Percentiles rank a stretch among this genome's conserved stretches.
Evolutionary conservation across 345 rosid species (phyloP).

Genomic region (Eucalyptus melliodora): DNA sequence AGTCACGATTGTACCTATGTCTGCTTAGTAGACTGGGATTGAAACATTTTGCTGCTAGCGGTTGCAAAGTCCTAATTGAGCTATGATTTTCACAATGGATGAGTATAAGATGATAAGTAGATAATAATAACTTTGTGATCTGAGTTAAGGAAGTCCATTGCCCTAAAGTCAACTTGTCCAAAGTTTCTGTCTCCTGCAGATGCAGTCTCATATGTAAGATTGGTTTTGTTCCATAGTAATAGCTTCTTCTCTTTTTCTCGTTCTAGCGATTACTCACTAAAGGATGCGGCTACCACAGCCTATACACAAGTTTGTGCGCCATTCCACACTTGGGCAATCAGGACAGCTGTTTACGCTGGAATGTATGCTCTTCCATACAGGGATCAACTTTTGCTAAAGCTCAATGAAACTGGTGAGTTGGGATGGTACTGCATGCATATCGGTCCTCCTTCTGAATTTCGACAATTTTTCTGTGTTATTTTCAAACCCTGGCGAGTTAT

Average conservation of each 20-base stretch:
- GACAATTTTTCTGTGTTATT: not conserved
- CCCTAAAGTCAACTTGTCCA: not conserved
- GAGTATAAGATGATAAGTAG: not conserved
- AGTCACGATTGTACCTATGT: not conserved
- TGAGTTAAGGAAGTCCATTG: not conserved
- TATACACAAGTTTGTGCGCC: conserved; percentile 87
- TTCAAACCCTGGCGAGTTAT: not conserved
- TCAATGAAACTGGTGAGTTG: conserved; percentile 61
- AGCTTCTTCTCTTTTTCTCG: not conserved
- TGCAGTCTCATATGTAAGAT: not conserved
- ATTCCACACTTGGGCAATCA: conserved; percentile 73
- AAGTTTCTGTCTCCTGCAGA: not conserved
- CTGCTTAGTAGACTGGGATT: not conserved
- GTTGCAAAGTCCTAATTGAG: not conserved
- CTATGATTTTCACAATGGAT: not conserved
- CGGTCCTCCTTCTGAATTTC: not conserved
- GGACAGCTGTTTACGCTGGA: conserved; percentile 90
- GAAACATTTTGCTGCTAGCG: not conserved
- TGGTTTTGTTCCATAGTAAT: not conserved
- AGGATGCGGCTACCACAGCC: conserved; percentile 80
- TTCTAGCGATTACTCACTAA: conserved; percentile 48
- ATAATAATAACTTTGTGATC: not conserved
- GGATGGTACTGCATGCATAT: not conserved
- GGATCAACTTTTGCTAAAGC: conserved; percentile 64
- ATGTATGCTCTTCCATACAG: conserved; percentile 86